phyloP scores from a whole-genome alignment of 306 rosid species.

The Arachis stenosperma region DNA sequence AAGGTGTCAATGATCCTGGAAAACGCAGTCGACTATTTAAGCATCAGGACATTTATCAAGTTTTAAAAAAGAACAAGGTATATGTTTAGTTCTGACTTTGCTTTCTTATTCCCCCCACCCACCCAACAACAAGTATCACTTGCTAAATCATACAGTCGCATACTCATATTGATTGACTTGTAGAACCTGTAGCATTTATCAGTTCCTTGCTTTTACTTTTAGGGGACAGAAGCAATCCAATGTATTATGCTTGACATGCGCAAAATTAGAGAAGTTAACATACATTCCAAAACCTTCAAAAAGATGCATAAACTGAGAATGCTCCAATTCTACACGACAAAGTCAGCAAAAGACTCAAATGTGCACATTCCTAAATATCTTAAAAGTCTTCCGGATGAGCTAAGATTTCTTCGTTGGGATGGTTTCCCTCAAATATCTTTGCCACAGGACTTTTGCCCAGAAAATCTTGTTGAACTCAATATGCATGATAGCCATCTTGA shows the following conservation, averaged over 20 bases:
- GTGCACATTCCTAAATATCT: background rate
- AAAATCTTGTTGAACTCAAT: constrained; percentile 28
- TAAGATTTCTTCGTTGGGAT: constrained; percentile 36
- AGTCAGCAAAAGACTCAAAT: background rate
- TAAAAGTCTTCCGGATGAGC: background rate
- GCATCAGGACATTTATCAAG: constrained; percentile 7
- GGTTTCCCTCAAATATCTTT: constrained; percentile 17
- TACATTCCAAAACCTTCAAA: constrained; percentile 9
- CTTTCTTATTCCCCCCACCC: background rate
- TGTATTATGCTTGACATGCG: constrained; percentile 6
- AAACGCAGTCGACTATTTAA: constrained; percentile 31
- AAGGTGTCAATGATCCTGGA: background rate
- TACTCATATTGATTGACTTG: background rate
- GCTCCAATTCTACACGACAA: background rate
- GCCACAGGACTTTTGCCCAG: background rate
- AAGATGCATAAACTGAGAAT: constrained; percentile 36
- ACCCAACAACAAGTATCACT: background rate
- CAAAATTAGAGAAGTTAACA: background rate
- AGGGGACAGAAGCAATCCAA: constrained; percentile 41
- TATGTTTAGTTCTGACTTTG: background rate
- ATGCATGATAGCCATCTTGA: constrained; percentile 12
- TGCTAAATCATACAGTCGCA: background rate
- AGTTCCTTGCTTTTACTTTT: background rate
- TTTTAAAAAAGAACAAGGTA: constrained; percentile 30
- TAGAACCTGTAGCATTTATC: background rate